A percentile compares a stretch with the other conserved stretches of the same genome.
Conservation (phyloP, 2,329 filamentous ascomycete species). For the Botrytis medusae region DNA sequence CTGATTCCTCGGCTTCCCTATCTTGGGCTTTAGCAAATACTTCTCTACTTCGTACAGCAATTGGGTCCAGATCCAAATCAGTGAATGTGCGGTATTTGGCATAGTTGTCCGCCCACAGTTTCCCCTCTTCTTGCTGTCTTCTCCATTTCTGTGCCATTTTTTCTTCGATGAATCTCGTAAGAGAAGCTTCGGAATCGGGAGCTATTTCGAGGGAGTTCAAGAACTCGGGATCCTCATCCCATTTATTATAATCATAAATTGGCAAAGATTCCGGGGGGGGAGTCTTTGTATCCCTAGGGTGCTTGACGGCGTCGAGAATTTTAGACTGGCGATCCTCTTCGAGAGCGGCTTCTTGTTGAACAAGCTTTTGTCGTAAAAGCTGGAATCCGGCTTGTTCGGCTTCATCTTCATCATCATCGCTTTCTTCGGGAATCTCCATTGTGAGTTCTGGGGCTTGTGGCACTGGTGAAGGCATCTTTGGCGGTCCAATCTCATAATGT, state of each 20-base stretch:
- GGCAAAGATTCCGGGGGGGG: slow-evolving; percentile 36
- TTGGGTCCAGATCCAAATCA: slow-evolving; percentile 35
- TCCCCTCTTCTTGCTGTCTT: slow-evolving; percentile 34
- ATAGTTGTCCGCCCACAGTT: slow-evolving; percentile 35
- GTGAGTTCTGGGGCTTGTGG: slow-evolving; percentile 17
- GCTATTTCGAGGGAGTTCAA: slow-evolving; percentile 31
- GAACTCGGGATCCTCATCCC: slow-evolving; percentile 34
- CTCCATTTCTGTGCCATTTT: slow-evolving; percentile 24
- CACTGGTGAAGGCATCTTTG: background rate
- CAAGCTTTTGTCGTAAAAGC: slow-evolving; percentile 13
- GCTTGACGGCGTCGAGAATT: slow-evolving; percentile 28
- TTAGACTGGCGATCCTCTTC: slow-evolving; percentile 21
- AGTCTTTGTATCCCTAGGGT: slow-evolving; percentile 36
- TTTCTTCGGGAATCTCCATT: slow-evolving; percentile 25
- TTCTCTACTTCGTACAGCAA: slow-evolving; percentile 36
- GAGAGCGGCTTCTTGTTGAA: slow-evolving; percentile 22
- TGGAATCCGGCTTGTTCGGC: slow-evolving; percentile 20
- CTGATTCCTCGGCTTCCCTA: slow-evolving; percentile 33
- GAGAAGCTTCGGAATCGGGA: slow-evolving; percentile 24
- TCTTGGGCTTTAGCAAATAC: slow-evolving; percentile 34
- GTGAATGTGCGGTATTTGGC: slow-evolving; percentile 36
- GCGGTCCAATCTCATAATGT: background rate
- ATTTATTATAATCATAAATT: slow-evolving; percentile 29
- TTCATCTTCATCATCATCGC: slow-evolving; percentile 31
- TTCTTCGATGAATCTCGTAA: slow-evolving; percentile 28